Evolutionary conservation across 2,329 filamentous ascomycete genomes (phyloP).

Genomic region (Epichloe hybrida): DNA sequence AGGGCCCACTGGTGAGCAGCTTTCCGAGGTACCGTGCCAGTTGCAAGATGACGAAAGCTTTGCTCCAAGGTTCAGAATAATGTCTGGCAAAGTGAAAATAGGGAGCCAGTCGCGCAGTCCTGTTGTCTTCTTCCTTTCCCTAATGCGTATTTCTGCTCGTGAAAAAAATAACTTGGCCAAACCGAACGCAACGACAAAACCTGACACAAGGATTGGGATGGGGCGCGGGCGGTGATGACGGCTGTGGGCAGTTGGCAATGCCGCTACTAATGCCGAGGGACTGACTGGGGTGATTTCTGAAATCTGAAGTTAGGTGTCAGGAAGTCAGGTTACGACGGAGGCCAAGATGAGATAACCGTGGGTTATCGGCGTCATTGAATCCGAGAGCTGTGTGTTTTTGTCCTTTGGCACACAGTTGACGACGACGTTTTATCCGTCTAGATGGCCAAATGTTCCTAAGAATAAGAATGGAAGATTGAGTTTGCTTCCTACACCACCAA

Average conservation of each 20-base stretch:
- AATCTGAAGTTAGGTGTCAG: background rate
- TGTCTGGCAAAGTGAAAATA: background rate
- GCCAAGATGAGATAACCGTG: constrained; percentile 43
- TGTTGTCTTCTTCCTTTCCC: background rate
- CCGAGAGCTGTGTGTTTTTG: background rate
- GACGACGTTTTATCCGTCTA: background rate
- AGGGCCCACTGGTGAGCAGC: background rate
- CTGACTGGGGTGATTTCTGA: background rate
- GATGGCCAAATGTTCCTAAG: background rate
- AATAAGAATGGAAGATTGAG: background rate
- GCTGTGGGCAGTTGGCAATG: background rate
- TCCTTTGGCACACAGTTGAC: background rate
- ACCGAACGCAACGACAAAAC: constrained; percentile 3
- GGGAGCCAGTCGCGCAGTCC: background rate
- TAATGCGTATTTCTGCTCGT: background rate
- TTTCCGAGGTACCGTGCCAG: background rate
- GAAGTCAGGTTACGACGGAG: constrained; percentile 36
- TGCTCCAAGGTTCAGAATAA: background rate
- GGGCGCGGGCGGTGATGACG: background rate
- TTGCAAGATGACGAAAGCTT: background rate
- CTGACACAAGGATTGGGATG: background rate
- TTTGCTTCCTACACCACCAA: background rate
- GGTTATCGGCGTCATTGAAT: constrained; percentile 43
- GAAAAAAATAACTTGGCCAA: constrained; percentile 1
- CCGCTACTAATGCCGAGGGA: background rate